Conservation (phyloP, 2,329 filamentous ascomycete species). For the Juglanconis sp. region DNA sequence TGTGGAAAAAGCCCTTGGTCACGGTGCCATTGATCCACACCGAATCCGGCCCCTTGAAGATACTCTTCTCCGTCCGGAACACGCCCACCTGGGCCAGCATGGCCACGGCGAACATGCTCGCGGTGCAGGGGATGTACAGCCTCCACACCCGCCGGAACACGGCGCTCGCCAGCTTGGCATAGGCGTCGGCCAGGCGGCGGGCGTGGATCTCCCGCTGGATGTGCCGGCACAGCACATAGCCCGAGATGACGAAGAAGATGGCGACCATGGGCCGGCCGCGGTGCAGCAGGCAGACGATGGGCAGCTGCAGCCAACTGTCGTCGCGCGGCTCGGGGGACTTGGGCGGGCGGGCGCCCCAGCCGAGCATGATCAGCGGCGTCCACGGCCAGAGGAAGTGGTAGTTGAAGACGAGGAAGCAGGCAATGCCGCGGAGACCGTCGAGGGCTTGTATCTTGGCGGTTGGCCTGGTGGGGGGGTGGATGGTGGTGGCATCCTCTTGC, state of each 20-base stretch:
- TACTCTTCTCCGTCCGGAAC: conserved; percentile 32
- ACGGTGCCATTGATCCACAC: conserved; percentile 38
- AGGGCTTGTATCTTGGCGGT: conserved; percentile 37
- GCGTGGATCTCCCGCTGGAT: conserved; percentile 35
- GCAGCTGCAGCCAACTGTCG: conserved; percentile 29
- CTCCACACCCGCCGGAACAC: conserved; percentile 37
- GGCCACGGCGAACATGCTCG: conserved; percentile 39
- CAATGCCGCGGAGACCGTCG: conserved; percentile 39
- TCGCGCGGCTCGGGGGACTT: conserved; percentile 32
- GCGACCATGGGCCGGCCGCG: conserved; percentile 40
- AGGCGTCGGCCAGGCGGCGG: conserved; percentile 32
- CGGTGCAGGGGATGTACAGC: conserved; percentile 37
- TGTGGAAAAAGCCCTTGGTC: conserved; percentile 17
- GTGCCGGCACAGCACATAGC: conserved; percentile 39
- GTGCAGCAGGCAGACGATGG: conserved; percentile 38
- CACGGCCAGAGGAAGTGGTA: conserved; percentile 41
- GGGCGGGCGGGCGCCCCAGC: conserved; percentile 35
- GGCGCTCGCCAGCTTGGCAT: conserved; percentile 34
- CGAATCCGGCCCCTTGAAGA: conserved; percentile 37
- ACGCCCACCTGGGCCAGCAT: conserved; percentile 35
- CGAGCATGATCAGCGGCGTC: conserved; percentile 38
- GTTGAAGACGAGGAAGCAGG: conserved; percentile 40
- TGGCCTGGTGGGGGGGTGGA: background rate
- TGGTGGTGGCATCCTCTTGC: background rate
- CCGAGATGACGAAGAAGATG: conserved; percentile 42